Conservation (phyloP, 306 rosid genomes). For the Canavalia gladiata region DNA sequence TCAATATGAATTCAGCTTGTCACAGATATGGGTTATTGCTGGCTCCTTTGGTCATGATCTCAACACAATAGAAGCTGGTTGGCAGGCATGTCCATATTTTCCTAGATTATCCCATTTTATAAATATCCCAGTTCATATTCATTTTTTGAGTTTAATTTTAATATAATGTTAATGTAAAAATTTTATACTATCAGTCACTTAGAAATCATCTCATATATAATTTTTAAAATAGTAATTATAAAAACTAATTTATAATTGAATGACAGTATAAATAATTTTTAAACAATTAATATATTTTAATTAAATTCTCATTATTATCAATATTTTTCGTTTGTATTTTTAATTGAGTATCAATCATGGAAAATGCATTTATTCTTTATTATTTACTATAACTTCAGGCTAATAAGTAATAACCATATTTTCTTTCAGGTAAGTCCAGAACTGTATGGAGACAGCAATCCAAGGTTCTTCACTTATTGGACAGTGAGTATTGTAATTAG, state of each 20-base stretch:
- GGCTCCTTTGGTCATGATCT: slow-evolving; percentile 91
- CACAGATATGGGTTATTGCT: slow-evolving; percentile 96
- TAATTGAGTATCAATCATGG: too few relatives aligned
- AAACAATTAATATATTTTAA: too few relatives aligned
- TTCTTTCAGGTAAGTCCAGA: slow-evolving; percentile 90
- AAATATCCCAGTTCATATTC: not conserved
- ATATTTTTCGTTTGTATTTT: too few relatives aligned
- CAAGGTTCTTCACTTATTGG: slow-evolving; percentile 98
- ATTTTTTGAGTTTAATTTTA: too few relatives aligned
- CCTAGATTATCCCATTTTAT: not conserved
- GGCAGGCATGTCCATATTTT: slow-evolving; percentile 81
- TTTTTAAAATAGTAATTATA: too few relatives aligned
- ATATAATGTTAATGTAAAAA: too few relatives aligned
- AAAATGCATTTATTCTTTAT: too few relatives aligned
- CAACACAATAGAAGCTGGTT: slow-evolving; percentile 98
- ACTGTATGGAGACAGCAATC: slow-evolving; percentile 91
- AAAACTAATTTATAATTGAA: too few relatives aligned
- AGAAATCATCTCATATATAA: too few relatives aligned
- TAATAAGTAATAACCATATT: not conserved
- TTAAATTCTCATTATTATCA: too few relatives aligned
- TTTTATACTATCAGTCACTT: too few relatives aligned
- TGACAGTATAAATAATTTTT: too few relatives aligned
- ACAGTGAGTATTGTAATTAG: slow-evolving; percentile 69
- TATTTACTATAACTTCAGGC: not conserved
- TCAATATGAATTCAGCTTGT: slow-evolving; percentile 89